Conservation (phyloP, 2,329 filamentous ascomycete species). For the Zopfia rhizophila region DNA sequence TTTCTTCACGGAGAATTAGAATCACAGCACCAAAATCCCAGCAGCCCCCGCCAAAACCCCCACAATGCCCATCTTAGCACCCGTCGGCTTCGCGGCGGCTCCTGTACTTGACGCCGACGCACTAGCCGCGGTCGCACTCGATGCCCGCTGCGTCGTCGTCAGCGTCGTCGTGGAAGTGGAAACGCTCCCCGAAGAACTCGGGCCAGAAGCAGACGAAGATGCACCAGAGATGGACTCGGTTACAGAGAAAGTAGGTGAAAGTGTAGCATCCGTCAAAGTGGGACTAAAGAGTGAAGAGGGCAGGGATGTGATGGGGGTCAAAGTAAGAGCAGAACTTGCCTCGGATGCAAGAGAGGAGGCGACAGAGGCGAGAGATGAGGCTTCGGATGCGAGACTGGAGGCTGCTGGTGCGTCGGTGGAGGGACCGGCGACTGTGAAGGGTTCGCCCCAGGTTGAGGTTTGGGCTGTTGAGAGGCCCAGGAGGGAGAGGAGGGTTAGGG, state of each 20-base stretch:
- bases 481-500: slow-evolving; percentile 20
- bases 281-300: too few relatives aligned
- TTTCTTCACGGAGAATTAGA: too few relatives aligned
- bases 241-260: too few relatives aligned
- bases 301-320: too few relatives aligned
- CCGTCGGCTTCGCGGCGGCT: slow-evolving; percentile 9
- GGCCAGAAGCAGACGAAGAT: too few relatives aligned
- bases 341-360: not conserved
- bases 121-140: slow-evolving; percentile 8
- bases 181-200: too few relatives aligned
- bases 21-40: slow-evolving; percentile 18
- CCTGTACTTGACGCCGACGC: not conserved
- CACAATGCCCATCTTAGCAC: slow-evolving; percentile 21
- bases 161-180: not conserved
- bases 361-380: not conserved
- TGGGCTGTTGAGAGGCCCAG: slow-evolving; percentile 14
- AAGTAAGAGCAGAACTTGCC: not conserved
- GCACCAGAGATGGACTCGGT: too few relatives aligned
- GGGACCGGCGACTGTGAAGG: slow-evolving; percentile 17
- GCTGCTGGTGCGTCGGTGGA: slow-evolving; percentile 8
- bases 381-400: slow-evolving; percentile 1
- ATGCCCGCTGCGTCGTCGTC: slow-evolving; percentile 1
- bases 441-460: slow-evolving; percentile 15
- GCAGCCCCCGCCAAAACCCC: slow-evolving; percentile 22
- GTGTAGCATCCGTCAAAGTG: too few relatives aligned